Percentiles rank a stretch among this genome's conserved stretches.
phyloP scores from a whole-genome alignment of 345 rosid genomes.

The Euphorbia pulcherrima region DNA sequence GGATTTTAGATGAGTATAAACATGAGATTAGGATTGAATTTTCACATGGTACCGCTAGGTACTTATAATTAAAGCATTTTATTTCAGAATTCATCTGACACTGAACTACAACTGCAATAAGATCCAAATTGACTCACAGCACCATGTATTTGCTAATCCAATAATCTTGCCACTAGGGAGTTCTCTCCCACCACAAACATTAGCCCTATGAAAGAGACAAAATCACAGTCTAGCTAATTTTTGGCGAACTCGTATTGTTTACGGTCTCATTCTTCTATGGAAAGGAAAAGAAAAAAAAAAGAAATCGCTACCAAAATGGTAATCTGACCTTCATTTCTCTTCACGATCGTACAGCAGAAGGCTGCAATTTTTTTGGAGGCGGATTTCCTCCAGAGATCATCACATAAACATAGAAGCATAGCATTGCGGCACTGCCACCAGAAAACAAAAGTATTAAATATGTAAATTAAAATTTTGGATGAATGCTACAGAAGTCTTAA shows the following conservation, averaged over 20 bases:
- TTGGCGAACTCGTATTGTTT: background rate
- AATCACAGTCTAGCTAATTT: background rate
- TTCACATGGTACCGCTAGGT: background rate
- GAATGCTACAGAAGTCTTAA: background rate
- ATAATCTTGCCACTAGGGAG: no score
- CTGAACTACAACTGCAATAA: background rate
- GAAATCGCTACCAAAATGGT: background rate
- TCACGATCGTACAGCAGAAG: slow-evolving; percentile 29
- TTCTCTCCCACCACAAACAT: no score
- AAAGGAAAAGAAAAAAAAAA: background rate
- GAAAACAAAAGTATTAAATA: no score
- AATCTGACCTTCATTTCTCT: slow-evolving; percentile 5
- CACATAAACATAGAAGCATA: slow-evolving; percentile 71
- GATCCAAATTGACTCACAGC: background rate
- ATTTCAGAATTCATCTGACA: background rate
- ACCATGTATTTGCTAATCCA: slow-evolving; percentile 3
- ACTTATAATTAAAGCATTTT: no score
- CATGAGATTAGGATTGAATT: no score
- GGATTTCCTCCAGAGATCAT: slow-evolving; percentile 91
- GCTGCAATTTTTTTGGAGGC: slow-evolving; percentile 80
- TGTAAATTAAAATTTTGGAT: background rate
- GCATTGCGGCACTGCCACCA: slow-evolving; percentile 69
- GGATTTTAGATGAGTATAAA: no score
- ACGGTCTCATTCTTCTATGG: background rate
- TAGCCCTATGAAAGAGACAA: no score